Evolutionary conservation across 1,284 basidiomycete species (phyloP), one percentile per base, ranked within the genome.

Genomic region (Hymenochaete sp.): DNA sequence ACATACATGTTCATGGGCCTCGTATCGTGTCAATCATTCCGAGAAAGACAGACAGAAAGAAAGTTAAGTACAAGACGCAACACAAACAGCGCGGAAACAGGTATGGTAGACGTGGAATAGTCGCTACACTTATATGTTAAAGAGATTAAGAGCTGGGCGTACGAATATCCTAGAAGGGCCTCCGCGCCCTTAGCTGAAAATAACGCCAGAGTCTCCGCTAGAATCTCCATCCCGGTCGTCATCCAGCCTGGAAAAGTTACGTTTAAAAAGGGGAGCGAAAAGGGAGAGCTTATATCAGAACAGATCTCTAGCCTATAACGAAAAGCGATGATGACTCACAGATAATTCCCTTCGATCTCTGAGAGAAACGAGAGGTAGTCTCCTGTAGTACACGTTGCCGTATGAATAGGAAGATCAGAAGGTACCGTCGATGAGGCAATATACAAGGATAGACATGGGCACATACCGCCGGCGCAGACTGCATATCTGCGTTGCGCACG

Each of bases 321-420:
- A n/a, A 38, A 40, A 42, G 42, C 32, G 19, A 41, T 16, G 35
- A 27, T 13, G 36, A 74, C 82, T 61, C 55, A 83, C 79, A 87
- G 60, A 67, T 88, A 88, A 62, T 88, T 88, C 53, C 83, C 67
- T 57, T 92, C 89, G 54, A 93, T 90, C 63, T 92, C 89, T 16
- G 82, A 86, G 29, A 93, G 62, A 54, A 92, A 90, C 38, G 83
- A 86, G 29, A 92, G 65, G 64, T 92, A 93, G 68, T 92, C 88
- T 85, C 86, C 86, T 89, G 42, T n/a, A n/a, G n/a, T n/a, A n/a
- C 46, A 42, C 38, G 33, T 42, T 46, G 35, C 28, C 41, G 29
- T 52, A 37, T 46, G 50, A 26, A 18, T 43, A 47, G 44, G 19
- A 44, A 39, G 47, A 50, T 35, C 45, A 33, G 25, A 38, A 33